Evolutionary conservation across 768 basidiomycete genomes (phyloP).

Genomic region (Pholiota microspora): DNA sequence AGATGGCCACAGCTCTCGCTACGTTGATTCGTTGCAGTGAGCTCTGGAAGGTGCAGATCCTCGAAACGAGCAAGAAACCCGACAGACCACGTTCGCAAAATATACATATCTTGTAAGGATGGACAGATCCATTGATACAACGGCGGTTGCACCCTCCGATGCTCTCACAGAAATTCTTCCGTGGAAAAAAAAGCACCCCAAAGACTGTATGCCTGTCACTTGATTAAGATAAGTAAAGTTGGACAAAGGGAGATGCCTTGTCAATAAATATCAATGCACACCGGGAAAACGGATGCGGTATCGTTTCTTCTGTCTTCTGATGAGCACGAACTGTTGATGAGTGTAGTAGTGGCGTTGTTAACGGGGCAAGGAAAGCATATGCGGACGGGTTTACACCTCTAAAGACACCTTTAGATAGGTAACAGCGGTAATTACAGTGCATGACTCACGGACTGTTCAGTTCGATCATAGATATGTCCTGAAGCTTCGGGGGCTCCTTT

Average conservation of each 20-base stretch:
- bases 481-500: not conserved
- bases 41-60: no score
- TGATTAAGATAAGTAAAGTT: not conserved
- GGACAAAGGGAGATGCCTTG: not conserved
- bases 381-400: not conserved
- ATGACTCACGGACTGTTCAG: not conserved
- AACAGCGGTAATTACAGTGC: not conserved
- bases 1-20: not conserved
- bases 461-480: not conserved
- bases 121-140: not conserved
- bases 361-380: conserved; percentile 1
- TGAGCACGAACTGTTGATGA: conserved; percentile 1
- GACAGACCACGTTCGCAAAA: not conserved
- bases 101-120: not conserved
- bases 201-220: not conserved
- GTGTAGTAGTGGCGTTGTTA: conserved; percentile 6
- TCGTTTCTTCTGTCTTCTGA: not conserved
- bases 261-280: not conserved
- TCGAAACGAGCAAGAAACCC: no score
- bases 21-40: no score
- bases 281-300: not conserved
- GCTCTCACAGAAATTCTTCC: not conserved
- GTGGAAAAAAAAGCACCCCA: not conserved
- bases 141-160: not conserved
- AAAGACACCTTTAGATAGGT: conserved; percentile 3